These are phyloP conservation scores for Erodium chrysanthum DNA, from an alignment of 441 rosid species.

Conservation along the genomic window DNA sequence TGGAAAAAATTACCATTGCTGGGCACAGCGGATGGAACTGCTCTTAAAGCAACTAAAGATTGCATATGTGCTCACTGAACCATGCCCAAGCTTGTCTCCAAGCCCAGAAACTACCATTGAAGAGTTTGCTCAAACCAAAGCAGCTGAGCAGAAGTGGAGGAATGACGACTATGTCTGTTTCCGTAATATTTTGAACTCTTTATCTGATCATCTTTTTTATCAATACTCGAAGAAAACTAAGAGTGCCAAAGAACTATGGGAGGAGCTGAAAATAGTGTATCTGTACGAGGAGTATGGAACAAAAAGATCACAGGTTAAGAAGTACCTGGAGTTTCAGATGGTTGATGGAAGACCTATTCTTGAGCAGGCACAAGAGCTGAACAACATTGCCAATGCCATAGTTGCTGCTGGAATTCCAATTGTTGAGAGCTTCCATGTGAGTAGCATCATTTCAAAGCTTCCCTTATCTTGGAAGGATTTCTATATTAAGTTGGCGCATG, in stretches of 20 bases:
- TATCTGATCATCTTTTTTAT: constrained; percentile 55
- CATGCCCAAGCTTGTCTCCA: constrained; percentile 30
- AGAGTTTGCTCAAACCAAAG: constrained; percentile 30
- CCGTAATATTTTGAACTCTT: constrained; percentile 47
- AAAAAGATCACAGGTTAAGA: constrained; percentile 56
- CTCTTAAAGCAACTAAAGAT: constrained; percentile 58
- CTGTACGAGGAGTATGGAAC: constrained; percentile 50
- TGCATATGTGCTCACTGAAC: constrained; percentile 49
- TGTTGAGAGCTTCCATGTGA: constrained; percentile 68
- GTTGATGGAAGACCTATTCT: constrained; percentile 46
- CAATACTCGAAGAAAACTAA: constrained; percentile 40
- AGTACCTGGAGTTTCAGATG: constrained; percentile 64
- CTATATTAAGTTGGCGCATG: constrained; percentile 40
- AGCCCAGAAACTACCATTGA: constrained; percentile 24
- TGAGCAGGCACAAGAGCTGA: constrained; percentile 56
- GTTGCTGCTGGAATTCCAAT: constrained; percentile 47
- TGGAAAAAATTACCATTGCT: constrained; percentile 55
- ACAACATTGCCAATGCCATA: constrained; percentile 54
- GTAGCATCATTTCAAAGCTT: constrained; percentile 59
- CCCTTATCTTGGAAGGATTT: constrained; percentile 75
- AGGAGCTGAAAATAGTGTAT: constrained; percentile 54
- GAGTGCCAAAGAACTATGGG: constrained; percentile 73
- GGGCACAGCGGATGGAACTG: constrained; percentile 58
- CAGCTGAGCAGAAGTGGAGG: constrained; percentile 40
- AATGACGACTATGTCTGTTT: constrained; percentile 58